Conservation (phyloP, 1,284 basidiomycete species). For the Anthracocystis setariae region DNA sequence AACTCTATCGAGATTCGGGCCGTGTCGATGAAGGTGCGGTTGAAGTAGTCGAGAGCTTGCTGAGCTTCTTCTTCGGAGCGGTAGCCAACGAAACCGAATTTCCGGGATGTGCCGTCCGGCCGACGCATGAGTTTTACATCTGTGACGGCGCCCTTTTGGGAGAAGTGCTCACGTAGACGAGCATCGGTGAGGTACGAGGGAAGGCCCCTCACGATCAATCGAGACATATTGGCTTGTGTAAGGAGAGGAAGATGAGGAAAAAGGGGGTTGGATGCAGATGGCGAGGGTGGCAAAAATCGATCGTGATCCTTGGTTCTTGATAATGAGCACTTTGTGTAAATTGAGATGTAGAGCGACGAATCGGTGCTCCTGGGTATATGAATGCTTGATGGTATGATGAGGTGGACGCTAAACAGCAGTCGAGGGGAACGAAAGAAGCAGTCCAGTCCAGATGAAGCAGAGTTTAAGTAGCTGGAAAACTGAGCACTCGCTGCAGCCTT, state of each 20-base stretch:
- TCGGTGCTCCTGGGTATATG: constrained; percentile 29
- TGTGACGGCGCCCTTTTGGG: constrained; percentile 73
- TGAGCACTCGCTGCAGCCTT: constrained; percentile 1
- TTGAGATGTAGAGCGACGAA: neutral
- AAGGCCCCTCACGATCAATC: constrained; percentile 89
- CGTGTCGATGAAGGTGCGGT: constrained; percentile 75
- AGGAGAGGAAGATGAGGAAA: neutral
- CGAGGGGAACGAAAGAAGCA: constrained; percentile 5
- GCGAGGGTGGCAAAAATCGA: neutral
- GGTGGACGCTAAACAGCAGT: constrained; percentile 39
- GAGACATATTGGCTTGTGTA: constrained; percentile 72
- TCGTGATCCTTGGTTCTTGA: too few species aligned
- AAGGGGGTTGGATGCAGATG: neutral
- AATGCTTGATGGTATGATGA: constrained; percentile 1
- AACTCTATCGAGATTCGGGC: constrained; percentile 79
- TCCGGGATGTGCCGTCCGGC: constrained; percentile 80
- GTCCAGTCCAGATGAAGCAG: neutral
- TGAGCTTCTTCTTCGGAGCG: constrained; percentile 81
- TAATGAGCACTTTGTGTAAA: neutral
- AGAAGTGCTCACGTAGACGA: constrained; percentile 78
- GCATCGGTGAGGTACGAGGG: constrained; percentile 78
- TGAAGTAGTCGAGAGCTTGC: constrained; percentile 83
- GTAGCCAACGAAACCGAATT: constrained; percentile 93
- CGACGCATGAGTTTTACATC: constrained; percentile 86
- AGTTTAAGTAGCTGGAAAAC: constrained; percentile 4